Conservation (phyloP, 164 flowering plant genomes). For the Magnolia changhungtana region DNA sequence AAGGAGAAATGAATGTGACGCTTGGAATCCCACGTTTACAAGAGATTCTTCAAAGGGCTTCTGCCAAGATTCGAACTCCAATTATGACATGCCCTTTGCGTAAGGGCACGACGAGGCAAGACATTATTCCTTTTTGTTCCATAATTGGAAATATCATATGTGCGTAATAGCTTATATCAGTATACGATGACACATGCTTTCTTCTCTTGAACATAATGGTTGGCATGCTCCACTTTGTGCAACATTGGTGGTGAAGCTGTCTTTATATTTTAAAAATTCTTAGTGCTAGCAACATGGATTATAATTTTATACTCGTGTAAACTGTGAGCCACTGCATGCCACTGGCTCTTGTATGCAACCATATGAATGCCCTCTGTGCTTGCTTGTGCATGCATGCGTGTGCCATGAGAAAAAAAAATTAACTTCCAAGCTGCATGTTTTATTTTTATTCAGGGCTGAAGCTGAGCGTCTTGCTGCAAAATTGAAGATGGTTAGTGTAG, state of each 20-base stretch:
- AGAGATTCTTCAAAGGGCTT: slow-evolving; percentile 88
- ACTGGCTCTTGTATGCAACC: no score
- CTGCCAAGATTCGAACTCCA: slow-evolving; percentile 72
- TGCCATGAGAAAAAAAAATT: neutral
- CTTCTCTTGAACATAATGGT: neutral
- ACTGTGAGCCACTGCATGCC: no score
- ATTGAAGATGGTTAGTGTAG: slow-evolving; percentile 63
- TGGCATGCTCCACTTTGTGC: neutral
- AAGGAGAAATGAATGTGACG: slow-evolving; percentile 95
- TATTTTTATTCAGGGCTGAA: slow-evolving; percentile 43
- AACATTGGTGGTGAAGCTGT: neutral
- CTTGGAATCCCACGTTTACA: slow-evolving; percentile 98
- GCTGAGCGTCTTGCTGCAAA: slow-evolving; percentile 63
- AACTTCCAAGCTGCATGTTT: neutral
- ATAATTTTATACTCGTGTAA: no score
- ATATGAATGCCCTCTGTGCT: neutral
- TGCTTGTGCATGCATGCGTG: neutral
- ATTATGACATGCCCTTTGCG: slow-evolving; percentile 77
- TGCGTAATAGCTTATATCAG: neutral
- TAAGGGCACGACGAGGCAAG: slow-evolving; percentile 57
- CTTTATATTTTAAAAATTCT: no score
- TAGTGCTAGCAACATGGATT: no score
- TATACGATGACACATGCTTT: neutral
- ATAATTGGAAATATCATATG: neutral
- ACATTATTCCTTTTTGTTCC: slow-evolving; percentile 3